Conservation (phyloP, 306 rosid species). For the Rosa rugosa region DNA sequence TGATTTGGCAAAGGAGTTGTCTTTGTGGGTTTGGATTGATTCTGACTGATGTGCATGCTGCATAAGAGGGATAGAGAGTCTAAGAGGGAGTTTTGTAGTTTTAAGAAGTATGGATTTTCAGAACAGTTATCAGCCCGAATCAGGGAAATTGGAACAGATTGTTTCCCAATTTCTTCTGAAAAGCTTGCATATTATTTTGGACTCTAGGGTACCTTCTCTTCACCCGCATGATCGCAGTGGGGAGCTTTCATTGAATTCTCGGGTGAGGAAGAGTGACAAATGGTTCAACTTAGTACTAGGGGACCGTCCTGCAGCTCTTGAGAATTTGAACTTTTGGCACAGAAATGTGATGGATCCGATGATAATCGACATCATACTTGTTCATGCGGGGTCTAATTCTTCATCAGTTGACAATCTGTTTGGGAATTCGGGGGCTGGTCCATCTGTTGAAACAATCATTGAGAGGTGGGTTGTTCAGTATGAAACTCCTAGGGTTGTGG, state of each 20-base stretch:
- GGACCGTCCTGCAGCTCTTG: conserved; percentile 70
- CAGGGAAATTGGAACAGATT: conserved; percentile 72
- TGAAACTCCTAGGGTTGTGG: conserved; percentile 54
- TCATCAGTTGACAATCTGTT: conserved; percentile 35
- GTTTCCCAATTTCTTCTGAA: conserved; percentile 74
- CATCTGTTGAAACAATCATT: conserved; percentile 67
- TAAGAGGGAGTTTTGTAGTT: conserved; percentile 30
- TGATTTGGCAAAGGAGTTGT: conserved; percentile 2
- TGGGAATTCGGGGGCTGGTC: conserved; percentile 15
- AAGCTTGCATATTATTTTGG: conserved; percentile 67
- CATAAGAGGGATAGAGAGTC: conserved; percentile 30
- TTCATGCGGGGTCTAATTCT: conserved; percentile 49
- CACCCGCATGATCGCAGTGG: conserved; percentile 55
- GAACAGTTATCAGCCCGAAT: conserved; percentile 60
- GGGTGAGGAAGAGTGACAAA: conserved; percentile 65
- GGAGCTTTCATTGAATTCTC: conserved; percentile 45
- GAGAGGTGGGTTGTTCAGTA: conserved; percentile 92
- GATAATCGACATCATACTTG: conserved; percentile 75
- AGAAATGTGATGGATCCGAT: conserved; percentile 80
- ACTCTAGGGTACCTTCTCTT: conserved; percentile 73
- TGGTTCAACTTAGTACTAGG: conserved; percentile 85
- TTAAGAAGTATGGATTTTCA: conserved; percentile 67
- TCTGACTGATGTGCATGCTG: background rate
- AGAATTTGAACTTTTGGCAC: conserved; percentile 74
- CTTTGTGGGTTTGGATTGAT: conserved; percentile 6